Conservation (phyloP, 2,329 filamentous ascomycete genomes). For the Hypomyces perniciosus region DNA sequence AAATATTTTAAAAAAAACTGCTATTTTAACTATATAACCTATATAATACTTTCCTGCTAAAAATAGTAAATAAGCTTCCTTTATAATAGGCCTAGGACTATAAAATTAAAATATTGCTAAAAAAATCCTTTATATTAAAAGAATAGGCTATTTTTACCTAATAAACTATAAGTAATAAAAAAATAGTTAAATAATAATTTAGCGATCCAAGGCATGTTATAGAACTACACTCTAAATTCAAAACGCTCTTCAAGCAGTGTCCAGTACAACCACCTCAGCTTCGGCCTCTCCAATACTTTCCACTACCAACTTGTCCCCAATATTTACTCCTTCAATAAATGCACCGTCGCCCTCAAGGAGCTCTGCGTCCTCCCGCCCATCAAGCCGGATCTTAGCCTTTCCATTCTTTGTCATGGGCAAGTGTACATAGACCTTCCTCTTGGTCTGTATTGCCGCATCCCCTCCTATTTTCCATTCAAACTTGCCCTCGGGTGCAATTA, state of each 20-base stretch:
- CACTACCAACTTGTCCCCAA: slow-evolving; percentile 57
- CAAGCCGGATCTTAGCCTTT: slow-evolving; percentile 64
- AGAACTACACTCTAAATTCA: background rate
- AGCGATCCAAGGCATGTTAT: background rate
- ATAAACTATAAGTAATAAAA: no score
- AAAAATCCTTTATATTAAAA: no score
- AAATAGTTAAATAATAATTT: no score
- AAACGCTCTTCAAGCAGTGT: slow-evolving; percentile 45
- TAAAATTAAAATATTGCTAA: no score
- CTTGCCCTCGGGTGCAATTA: slow-evolving; percentile 57
- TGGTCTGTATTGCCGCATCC: slow-evolving; percentile 42
- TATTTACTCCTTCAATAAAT: slow-evolving; percentile 60
- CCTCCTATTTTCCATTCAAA: slow-evolving; percentile 71
- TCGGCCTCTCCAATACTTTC: slow-evolving; percentile 64
- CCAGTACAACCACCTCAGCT: slow-evolving; percentile 63
- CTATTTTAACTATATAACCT: no score
- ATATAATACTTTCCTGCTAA: no score
- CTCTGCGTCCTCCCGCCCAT: slow-evolving; percentile 56
- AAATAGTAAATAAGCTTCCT: no score
- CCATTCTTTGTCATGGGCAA: slow-evolving; percentile 73
- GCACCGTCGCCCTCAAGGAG: slow-evolving; percentile 76
- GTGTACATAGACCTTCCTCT: slow-evolving; percentile 74
- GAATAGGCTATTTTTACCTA: no score
- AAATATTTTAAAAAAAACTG: no score
- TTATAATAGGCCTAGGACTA: no score